These are phyloP conservation scores for Diutina sp. DNA, from an alignment of 1,139 yeast species.

Conservation along the genomic window DNA sequence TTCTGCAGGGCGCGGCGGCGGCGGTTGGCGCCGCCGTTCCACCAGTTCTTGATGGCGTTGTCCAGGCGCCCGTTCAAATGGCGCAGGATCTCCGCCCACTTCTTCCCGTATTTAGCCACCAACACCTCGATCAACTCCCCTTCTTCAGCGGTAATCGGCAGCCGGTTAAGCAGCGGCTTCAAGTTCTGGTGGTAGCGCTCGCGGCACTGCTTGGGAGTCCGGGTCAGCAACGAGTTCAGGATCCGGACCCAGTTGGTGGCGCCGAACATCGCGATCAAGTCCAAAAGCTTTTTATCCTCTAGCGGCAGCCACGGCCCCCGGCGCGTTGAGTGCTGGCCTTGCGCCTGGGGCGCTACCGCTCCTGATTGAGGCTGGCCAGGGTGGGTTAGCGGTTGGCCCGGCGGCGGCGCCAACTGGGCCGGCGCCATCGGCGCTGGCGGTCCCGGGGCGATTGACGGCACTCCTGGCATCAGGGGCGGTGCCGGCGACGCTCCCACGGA, in stretches of 20 bases:
- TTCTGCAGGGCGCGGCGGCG: constrained; percentile 26
- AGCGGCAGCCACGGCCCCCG: constrained; percentile 2
- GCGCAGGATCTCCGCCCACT: constrained; percentile 92
- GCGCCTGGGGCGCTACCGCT: not conserved
- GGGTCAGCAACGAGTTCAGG: constrained; percentile 55
- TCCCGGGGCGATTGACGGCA: not conserved
- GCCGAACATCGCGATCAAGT: constrained; percentile 61
- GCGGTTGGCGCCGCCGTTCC: constrained; percentile 88
- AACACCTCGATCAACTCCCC: constrained; percentile 71
- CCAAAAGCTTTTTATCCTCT: constrained; percentile 35
- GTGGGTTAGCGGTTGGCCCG: not conserved
- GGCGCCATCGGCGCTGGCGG: not conserved
- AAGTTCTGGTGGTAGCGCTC: constrained; percentile 88
- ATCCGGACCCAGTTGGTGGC: constrained; percentile 88
- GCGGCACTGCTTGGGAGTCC: constrained; percentile 88
- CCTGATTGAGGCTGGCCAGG: not conserved
- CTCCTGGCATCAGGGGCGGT: not conserved
- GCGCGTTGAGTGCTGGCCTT: not conserved
- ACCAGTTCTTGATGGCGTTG: constrained; percentile 91
- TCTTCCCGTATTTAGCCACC: constrained; percentile 70
- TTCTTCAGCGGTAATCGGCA: constrained; percentile 78
- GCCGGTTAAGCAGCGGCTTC: constrained; percentile 70
- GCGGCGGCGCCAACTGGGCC: not conserved
- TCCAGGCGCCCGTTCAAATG: constrained; percentile 80
- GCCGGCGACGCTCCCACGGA: not conserved